Conservation (phyloP, 176 grass and related monocot genomes). For the Neostapfia colusana region DNA sequence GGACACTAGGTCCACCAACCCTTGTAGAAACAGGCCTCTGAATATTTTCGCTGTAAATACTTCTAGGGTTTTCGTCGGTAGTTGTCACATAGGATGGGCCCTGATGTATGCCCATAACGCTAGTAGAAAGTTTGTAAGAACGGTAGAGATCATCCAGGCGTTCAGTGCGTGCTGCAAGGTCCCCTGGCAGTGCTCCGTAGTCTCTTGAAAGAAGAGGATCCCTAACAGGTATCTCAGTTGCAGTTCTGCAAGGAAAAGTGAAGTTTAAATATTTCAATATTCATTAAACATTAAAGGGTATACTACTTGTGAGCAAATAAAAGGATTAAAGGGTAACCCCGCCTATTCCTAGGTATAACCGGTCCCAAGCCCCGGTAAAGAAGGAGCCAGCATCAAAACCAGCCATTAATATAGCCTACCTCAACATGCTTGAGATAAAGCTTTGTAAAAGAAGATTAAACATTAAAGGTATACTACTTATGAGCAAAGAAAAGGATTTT, state of each 20-base stretch:
- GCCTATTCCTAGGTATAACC: no score
- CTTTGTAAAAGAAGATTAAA: no score
- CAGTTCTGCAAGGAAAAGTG: constrained; percentile 46
- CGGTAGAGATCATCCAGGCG: constrained; percentile 48
- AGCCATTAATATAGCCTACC: no score
- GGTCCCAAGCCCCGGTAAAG: no score
- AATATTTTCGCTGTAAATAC: constrained; percentile 28
- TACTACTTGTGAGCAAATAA: not conserved
- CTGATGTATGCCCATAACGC: constrained; percentile 10
- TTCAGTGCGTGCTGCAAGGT: constrained; percentile 29
- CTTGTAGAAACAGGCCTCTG: constrained; percentile 39
- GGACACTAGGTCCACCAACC: not conserved
- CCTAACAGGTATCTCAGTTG: constrained; percentile 17
- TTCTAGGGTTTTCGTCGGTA: constrained; percentile 24
- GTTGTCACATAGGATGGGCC: constrained; percentile 11
- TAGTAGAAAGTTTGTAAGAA: constrained; percentile 43
- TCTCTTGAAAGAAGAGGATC: constrained; percentile 42
- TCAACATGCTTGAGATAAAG: no score
- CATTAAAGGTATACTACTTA: not conserved
- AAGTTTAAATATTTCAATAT: constrained; percentile 17
- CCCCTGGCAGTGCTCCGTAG: constrained; percentile 25
- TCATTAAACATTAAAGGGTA: not conserved
- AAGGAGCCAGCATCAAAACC: no score
- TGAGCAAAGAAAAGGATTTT: constrained; percentile 19
- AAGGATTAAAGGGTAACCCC: no score